Evolutionary conservation across 2,329 filamentous ascomycete genomes (phyloP), one percentile per base, ranked within the genome.

Genomic region (Magnaporthiopsis incrustans): DNA sequence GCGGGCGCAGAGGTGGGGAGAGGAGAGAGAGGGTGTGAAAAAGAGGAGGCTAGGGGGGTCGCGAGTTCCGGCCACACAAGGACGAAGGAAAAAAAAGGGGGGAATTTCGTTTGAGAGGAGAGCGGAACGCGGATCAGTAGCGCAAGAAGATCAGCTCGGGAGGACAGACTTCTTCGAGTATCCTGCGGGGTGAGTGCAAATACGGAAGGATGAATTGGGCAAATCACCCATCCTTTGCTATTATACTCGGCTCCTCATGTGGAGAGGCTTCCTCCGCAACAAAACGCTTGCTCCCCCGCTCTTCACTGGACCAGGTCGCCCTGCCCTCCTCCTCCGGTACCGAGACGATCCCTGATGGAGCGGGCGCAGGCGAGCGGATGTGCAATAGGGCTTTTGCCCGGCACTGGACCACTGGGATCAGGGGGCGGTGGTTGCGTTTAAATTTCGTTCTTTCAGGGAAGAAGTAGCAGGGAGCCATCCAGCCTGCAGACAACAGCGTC

Each of bases 71-170:
- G 44, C 44, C 44, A 22, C 44, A 38, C 15, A 50, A 56, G 56
- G 59, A 59, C 58, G n/a, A 62, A 30, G 56, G 66, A 67, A 66
- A 68, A 66, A 68, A 68, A 66, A 67, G 68, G 67, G 68, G 67
- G 68, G 70, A 68, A 66, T 67, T 68, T 67, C 68, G 68, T 70
- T 71, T 70, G 70, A 70, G 44, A 18, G 44, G 44, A n/a, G 18
- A 53, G 44, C 44, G 44, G 44, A 53, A 53, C 44, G 44, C 18
- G 44, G 44, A 53, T 7, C 44, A 53, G 44, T 10, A 53, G 57
- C 57, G 25, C 25, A 58, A 38, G 15, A 15, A 58, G 57, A 15
- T 30, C 18, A 32, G 57, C 57, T 15, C 57, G 27, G 57, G 5
- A 5, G 33, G 33, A 35, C 3, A 58, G 25, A 32, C 57, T 32